Conservation (phyloP, 2,329 filamentous ascomycete genomes). For the Sarocladium oryzae region DNA sequence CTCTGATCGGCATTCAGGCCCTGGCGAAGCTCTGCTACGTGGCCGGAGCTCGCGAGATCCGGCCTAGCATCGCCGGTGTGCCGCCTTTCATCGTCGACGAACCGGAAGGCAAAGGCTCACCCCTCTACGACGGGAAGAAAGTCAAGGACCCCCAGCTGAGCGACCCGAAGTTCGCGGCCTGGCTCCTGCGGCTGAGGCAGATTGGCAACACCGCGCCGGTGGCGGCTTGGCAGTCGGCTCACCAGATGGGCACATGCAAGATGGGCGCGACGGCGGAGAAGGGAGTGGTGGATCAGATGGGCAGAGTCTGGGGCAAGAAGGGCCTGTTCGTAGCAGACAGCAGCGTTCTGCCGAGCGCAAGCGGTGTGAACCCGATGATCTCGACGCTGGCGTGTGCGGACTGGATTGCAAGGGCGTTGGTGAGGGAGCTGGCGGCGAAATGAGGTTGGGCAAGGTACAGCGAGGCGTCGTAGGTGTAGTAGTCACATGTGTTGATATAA, state of each 20-base stretch:
- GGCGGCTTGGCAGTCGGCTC: constrained; percentile 59
- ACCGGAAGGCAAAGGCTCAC: constrained; percentile 14
- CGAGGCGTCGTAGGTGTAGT: too few relatives aligned
- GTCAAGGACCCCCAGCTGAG: constrained; percentile 40
- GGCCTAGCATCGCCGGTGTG: constrained; percentile 55
- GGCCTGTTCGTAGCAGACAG: constrained; percentile 66
- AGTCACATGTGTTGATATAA: too few relatives aligned
- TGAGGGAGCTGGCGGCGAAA: constrained; percentile 30
- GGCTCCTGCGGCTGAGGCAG: constrained; percentile 46
- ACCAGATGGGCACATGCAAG: constrained; percentile 74
- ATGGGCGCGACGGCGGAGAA: constrained; percentile 52
- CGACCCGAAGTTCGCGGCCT: constrained; percentile 53
- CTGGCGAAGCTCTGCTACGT: constrained; percentile 72
- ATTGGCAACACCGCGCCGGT: constrained; percentile 45
- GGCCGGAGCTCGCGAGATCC: constrained; percentile 74
- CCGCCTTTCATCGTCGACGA: constrained; percentile 49
- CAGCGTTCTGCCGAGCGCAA: constrained; percentile 69
- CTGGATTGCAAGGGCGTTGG: constrained; percentile 53
- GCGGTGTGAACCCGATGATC: constrained; percentile 77
- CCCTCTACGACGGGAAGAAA: constrained; percentile 12
- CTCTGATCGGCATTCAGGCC: constrained; percentile 64
- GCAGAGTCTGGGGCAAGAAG: constrained; percentile 58
- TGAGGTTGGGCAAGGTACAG: not conserved
- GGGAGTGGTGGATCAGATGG: constrained; percentile 53
- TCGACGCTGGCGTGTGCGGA: constrained; percentile 67